Evolutionary conservation across 345 rosid species (phyloP), one percentile per base, ranked within the genome.

Genomic region (Moricandia moricandioides): DNA sequence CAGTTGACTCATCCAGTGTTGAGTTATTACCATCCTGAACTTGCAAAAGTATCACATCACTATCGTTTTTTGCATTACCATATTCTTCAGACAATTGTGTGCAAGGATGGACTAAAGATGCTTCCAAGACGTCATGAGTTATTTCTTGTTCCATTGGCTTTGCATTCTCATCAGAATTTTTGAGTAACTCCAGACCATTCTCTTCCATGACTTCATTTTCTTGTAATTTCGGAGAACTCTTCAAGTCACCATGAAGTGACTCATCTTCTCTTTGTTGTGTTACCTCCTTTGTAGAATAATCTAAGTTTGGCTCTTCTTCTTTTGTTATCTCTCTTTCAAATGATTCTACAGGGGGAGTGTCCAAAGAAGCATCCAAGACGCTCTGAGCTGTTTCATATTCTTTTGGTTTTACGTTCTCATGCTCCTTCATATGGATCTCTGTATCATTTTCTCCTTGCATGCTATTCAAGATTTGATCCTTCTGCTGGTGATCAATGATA

Each of bases 371-470:
- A 60, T 52, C 77, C 69, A 78, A 13, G 0, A 52, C 1, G 21
- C 62, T 66, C 29, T 66, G 62, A 65, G 58, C 60, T 65, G 6
- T 29, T 58, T 67, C 77, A 49, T 27, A 11, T 8, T 54, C 70
- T 17, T 8, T 17, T 63, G 30, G 21, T 29, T 64, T 3, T 31
- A 6, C 35, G 17, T 18, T 30, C 21, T 51, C 69, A n/a, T 9
- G 30, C 64, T 26, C 13, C 12, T 31, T 75, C 26, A 58, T 34
- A 24, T 58, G 18, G 17, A 62, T 62, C 56, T 29, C 59, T 69
- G 49, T 52, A 54, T 12, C 79, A 69, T 69, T 0, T 43, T 71
- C 72, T 43, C 65, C 76, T 65, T 47, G 76, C 65, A 5, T 45
- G 56, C 0, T 35, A 65, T 13, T 34, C 43, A 8, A 5, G 7